Conservation (phyloP, 148 eudicot species). For the Vaccinium vitisidaea region DNA sequence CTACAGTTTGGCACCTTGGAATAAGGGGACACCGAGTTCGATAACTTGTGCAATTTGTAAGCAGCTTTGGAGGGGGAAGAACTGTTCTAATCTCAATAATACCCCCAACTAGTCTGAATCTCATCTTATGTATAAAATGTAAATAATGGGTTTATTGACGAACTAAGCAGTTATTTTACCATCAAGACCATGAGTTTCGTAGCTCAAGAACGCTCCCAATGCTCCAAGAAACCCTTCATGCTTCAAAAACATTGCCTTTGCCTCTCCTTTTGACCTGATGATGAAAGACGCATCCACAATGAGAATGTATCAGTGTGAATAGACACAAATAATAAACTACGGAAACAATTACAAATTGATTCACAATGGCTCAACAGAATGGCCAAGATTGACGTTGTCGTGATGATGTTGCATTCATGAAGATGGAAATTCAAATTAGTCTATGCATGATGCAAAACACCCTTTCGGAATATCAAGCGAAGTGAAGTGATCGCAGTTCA, state of each 20-base stretch:
- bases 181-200: slow-evolving; percentile 53
- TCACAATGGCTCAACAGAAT: background rate
- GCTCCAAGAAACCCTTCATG: slow-evolving; percentile 98
- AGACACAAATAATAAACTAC: background rate
- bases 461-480: background rate
- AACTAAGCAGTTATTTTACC: slow-evolving; percentile 29
- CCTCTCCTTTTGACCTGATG: slow-evolving; percentile 92
- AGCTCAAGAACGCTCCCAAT: slow-evolving; percentile 81
- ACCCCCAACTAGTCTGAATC: background rate
- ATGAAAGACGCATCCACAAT: background rate
- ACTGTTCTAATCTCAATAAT: background rate
- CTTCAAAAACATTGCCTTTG: slow-evolving; percentile 88
- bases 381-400: background rate
- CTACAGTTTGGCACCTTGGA: background rate
- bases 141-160: slow-evolving; percentile 31
- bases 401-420: background rate
- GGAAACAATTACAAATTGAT: background rate
- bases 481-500: background rate
- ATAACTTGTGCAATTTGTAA: background rate
- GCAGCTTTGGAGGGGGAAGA: background rate
- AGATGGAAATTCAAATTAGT: background rate
- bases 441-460: background rate
- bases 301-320: background rate
- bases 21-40: background rate
- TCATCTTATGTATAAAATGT: slow-evolving; percentile 23